phyloP scores from a whole-genome alignment of 768 basidiomycete species.

The Chalciporus pseudorubinellus region DNA sequence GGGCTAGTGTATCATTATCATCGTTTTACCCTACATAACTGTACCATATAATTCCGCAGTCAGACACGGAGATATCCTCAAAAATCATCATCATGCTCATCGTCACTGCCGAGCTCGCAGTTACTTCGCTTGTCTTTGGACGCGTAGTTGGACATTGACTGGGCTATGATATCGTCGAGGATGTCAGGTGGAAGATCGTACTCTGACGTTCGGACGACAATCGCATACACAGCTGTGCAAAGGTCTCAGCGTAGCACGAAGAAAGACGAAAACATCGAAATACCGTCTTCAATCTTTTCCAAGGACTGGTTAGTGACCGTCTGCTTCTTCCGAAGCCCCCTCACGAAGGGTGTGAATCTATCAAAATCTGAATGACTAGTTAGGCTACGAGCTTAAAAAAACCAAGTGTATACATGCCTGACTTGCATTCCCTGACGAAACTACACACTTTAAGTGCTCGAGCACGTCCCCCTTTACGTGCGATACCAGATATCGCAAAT shows the following conservation, averaged over 20 bases:
- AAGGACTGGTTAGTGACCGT: slow-evolving; percentile 82
- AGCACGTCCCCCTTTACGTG: slow-evolving; percentile 59
- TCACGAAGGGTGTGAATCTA: slow-evolving; percentile 63
- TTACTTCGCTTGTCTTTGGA: slow-evolving; percentile 19
- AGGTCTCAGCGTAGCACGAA: slow-evolving; percentile 5
- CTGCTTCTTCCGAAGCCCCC: slow-evolving; percentile 84
- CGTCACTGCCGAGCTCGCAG: slow-evolving; percentile 22
- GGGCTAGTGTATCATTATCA: not conserved
- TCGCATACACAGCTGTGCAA: slow-evolving; percentile 63
- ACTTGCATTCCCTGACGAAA: slow-evolving; percentile 73
- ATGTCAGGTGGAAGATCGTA: slow-evolving; percentile 66
- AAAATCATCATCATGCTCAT: slow-evolving; percentile 27
- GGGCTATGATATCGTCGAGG: slow-evolving; percentile 66
- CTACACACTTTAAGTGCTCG: slow-evolving; percentile 62
- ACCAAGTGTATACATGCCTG: slow-evolving; percentile 42
- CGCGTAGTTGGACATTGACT: slow-evolving; percentile 39
- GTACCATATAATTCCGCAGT: not conserved
- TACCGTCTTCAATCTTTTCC: slow-evolving; percentile 93
- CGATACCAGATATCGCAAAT: slow-evolving; percentile 82
- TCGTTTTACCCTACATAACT: not conserved
- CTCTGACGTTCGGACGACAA: slow-evolving; percentile 69
- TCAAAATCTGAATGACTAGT: slow-evolving; percentile 63
- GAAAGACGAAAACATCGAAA: not conserved
- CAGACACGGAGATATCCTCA: slow-evolving; percentile 2
- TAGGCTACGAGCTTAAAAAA: not conserved